A percentile compares a stretch with the other conserved stretches of the same genome.
Evolutionary conservation across 208 protist species (phyloP).

Genomic region (Crithidia brevicula): DNA sequence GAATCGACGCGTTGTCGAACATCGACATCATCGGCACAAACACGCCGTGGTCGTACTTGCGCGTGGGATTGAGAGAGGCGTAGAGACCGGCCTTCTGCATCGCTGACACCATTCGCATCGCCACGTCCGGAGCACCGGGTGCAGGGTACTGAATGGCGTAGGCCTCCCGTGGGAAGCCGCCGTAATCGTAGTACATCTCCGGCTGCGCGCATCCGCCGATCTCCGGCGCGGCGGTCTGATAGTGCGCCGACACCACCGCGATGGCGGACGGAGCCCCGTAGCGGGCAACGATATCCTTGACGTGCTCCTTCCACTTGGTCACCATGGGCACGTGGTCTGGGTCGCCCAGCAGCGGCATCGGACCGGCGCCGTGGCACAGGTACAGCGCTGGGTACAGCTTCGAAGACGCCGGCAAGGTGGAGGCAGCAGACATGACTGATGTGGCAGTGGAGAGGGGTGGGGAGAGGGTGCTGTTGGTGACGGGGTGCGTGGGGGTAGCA

Average conservation of each 20-base stretch:
- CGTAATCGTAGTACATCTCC: conserved; percentile 88
- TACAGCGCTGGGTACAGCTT: conserved; percentile 63
- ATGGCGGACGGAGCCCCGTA: conserved; percentile 65
- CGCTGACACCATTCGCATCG: conserved; percentile 36
- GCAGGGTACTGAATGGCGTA: conserved; percentile 84
- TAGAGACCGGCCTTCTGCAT: conserved; percentile 37
- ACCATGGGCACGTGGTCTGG: conserved; percentile 37
- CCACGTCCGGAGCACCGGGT: conserved; percentile 41
- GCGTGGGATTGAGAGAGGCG: conserved; percentile 39
- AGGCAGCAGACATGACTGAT: not conserved
- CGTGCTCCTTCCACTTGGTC: conserved; percentile 42
- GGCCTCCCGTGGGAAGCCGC: conserved; percentile 75
- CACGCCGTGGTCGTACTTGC: conserved; percentile 86
- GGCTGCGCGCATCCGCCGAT: conserved; percentile 40
- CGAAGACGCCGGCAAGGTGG: not conserved
- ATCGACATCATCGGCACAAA: conserved; percentile 83
- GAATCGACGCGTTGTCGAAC: conserved; percentile 87
- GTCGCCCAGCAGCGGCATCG: conserved; percentile 66
- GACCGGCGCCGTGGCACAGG: conserved; percentile 73
- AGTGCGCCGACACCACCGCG: conserved; percentile 86
- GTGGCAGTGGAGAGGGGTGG: not conserved
- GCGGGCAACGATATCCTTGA: conserved; percentile 31
- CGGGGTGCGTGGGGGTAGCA: not conserved
- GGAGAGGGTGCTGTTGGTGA: not conserved
- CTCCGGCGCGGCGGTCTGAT: conserved; percentile 49